Base-by-base conservation (phyloP, 495 filamentous ascomycete genomes). In the Penicillium odoratum region DNA sequence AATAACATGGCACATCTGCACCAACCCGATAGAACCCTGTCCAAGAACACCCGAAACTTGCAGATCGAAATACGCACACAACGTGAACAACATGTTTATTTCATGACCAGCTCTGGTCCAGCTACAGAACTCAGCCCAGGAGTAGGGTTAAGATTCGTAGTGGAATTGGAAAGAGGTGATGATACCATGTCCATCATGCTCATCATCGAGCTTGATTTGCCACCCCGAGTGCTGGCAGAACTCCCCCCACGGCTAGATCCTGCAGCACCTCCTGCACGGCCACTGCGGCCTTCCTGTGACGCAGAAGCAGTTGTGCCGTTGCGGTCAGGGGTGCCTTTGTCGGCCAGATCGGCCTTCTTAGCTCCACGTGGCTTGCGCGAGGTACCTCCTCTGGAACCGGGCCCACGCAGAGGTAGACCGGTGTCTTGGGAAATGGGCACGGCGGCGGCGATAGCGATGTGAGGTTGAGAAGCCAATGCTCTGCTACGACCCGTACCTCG, bases 301-400 rank as follows among this genome's bases (percentile, higher is more conserved):
- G 67, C 21, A 0, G 69, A 64, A 0, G 69, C 51, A 7, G 62
- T 49, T 8, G 56, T 55, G 43, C 62, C 60, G 36, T 48, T 56
- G 9, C 58, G 53, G 0, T 69, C 64, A 8, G 33, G 92, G 71
- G 95, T 83, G 46, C 81, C 78, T 58, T 90, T 87, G 62, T 88
- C 83, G 18, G 75, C 70, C 40, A 78, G 78, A 13, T 83, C 78
- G 48, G 85, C 86, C 31, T 89, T 85, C 71, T 96, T 97, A 31
- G 87, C 89, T 54, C 88, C 84, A 11, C 93, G 81, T 13, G 89
- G 87, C 62, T 94, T 95, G 56, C 93, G 79, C 29, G 85, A 83
- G 4, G 85, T 88, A n/a, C 91, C 90, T 42, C 92, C 92, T 29
- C 91, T 80, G 13, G 89, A 89, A 2, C 90, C 89, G 3, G 90